phyloP scores from a whole-genome alignment of 179 eudicot genomes.

The Heliamphora pulchella region DNA sequence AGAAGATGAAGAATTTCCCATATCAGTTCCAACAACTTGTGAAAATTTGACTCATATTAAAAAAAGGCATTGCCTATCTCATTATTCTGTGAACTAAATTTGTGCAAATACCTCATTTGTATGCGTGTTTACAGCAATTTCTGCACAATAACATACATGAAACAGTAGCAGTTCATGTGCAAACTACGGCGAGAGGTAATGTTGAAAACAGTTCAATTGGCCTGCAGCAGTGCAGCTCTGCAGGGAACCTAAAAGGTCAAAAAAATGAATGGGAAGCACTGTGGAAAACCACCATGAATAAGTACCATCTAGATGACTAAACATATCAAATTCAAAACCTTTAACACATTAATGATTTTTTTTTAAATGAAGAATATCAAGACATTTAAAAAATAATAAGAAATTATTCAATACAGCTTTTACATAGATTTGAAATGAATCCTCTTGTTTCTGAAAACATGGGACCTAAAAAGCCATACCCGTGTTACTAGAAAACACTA shows the following conservation, averaged over 20 bases:
- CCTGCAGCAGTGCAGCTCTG: not conserved
- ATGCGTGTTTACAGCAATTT: not conserved
- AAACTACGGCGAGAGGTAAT: not conserved
- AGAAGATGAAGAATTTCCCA: not conserved
- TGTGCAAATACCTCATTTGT: not conserved
- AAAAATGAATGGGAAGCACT: no score
- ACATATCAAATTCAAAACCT: not conserved
- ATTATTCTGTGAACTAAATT: not conserved
- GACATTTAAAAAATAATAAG: not conserved
- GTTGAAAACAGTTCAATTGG: not conserved
- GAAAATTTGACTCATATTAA: not conserved
- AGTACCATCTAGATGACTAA: not conserved
- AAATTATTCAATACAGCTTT: not conserved
- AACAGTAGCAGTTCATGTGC: not conserved
- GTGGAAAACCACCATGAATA: no score
- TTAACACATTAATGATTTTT: not conserved
- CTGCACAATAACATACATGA: no score
- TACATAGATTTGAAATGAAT: not conserved
- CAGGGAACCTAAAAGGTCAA: not conserved
- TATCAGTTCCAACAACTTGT: not conserved
- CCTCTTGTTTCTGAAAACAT: constrained; percentile 11
- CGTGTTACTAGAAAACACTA: not conserved
- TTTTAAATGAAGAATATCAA: not conserved
- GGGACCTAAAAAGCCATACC: not conserved
- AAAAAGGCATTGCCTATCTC: not conserved